Conservation (phyloP, 2,329 filamentous ascomycete species). For the Pestalotiopsis sp. region DNA sequence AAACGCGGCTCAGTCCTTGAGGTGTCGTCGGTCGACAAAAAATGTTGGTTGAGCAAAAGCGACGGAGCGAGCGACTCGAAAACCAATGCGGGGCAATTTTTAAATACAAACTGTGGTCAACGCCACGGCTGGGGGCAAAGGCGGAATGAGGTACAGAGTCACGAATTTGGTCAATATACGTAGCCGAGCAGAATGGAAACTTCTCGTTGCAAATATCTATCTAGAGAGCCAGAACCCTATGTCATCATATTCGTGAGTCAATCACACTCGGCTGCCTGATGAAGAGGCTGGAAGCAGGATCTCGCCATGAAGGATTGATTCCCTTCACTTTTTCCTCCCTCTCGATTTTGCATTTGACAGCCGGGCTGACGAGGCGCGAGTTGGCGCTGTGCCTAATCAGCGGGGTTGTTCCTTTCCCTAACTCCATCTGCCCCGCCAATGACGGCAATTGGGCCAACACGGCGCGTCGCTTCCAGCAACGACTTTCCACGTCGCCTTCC, state of each 20-base stretch:
- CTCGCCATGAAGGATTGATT: background rate
- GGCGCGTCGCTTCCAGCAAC: background rate
- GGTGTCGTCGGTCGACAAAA: background rate
- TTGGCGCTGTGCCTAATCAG: conserved; percentile 5
- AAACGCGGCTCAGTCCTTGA: background rate
- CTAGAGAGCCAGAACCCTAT: background rate
- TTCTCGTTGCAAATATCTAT: too few species aligned
- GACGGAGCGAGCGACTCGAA: background rate
- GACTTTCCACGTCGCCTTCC: background rate
- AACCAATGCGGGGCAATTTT: conserved; percentile 6
- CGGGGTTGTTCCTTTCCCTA: conserved; percentile 10
- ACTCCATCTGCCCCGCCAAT: conserved; percentile 23
- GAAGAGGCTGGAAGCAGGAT: background rate
- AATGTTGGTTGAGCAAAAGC: background rate
- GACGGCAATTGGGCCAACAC: conserved; percentile 12
- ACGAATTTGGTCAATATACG: background rate
- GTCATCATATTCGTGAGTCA: conserved; percentile 1
- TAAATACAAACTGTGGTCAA: conserved; percentile 2
- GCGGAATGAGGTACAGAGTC: background rate
- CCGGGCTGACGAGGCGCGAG: background rate
- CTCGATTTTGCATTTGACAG: background rate
- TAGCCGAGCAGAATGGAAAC: background rate
- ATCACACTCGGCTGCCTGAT: background rate
- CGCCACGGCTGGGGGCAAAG: background rate
- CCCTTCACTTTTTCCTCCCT: background rate